Conservation (phyloP, 2,329 filamentous ascomycete species). For the Coniosporium tulheliwenetii region DNA sequence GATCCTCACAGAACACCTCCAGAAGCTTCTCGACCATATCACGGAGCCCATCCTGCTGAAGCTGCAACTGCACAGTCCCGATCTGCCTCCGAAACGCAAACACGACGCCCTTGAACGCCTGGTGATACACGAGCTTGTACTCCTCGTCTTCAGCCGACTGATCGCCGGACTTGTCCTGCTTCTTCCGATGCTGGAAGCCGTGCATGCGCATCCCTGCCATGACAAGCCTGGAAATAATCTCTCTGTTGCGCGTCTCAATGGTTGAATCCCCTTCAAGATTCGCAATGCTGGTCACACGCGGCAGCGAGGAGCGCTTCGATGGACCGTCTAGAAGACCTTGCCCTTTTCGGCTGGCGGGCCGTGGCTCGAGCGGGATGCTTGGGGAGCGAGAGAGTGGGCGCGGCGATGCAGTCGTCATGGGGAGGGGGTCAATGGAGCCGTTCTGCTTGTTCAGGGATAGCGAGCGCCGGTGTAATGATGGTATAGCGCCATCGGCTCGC, state of each 20-base stretch:
- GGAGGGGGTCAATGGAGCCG: background rate
- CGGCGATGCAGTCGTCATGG: slow-evolving; percentile 2
- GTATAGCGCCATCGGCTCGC: slow-evolving; percentile 2
- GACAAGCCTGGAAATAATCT: slow-evolving; percentile 31
- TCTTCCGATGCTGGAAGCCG: slow-evolving; percentile 29
- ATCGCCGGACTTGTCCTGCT: slow-evolving; percentile 4
- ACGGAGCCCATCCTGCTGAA: slow-evolving; percentile 25
- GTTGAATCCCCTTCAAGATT: slow-evolving; percentile 1
- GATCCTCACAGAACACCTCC: slow-evolving; percentile 29
- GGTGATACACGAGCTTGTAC: slow-evolving; percentile 36
- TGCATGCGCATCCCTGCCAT: slow-evolving; percentile 38
- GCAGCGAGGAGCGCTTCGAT: slow-evolving; percentile 10
- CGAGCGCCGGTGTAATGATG: no score
- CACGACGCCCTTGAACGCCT: slow-evolving; percentile 32
- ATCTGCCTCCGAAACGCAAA: slow-evolving; percentile 31
- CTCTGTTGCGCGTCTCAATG: slow-evolving; percentile 26
- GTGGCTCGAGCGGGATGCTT: slow-evolving; percentile 10
- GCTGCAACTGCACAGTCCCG: slow-evolving; percentile 16
- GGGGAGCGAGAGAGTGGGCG: slow-evolving; percentile 13
- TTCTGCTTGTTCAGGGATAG: background rate
- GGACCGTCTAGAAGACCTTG: slow-evolving; percentile 5
- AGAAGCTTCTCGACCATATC: slow-evolving; percentile 32
- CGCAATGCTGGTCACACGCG: slow-evolving; percentile 10
- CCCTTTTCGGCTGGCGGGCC: slow-evolving; percentile 7
- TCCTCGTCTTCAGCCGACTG: slow-evolving; percentile 26